Evolutionary conservation across 2,329 filamentous ascomycete species (phyloP), one percentile per base, ranked within the genome.

Genomic region (Fusarium nanum): DNA sequence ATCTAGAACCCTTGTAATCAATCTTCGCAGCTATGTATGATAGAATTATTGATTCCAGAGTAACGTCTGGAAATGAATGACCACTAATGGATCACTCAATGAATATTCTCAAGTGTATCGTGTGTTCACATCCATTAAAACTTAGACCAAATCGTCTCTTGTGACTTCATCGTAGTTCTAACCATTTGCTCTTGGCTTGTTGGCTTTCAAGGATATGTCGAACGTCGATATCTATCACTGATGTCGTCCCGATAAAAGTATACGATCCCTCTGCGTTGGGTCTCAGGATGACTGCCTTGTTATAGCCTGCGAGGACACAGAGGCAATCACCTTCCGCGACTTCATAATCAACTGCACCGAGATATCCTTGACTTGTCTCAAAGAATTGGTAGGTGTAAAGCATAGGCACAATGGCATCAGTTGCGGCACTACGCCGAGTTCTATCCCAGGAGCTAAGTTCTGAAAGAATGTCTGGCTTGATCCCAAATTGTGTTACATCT

Each of bases 1-100:
- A 75, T 72, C 67, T 76, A 76, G 59, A 67, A 76, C 73, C 72
- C 73, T 76, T 76, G 70, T 76, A 76, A 76, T 76, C 71, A 74
- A 71, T 71, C 57, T 75, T 76, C 71, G 74, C 67, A 66, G 65
- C 57, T 75, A 70, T 73, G 74, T 76, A 76, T 75, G 73, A 76
- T 76, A 76, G 69, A 73, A 71, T 60, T 64, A 56, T 68, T 65
- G 32, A 64, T 66, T 58, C 57, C 56, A 61, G 63, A 52, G 49
- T 54, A 37, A 22, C 59, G 28, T 56, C 60, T 60, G 50, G 46
- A 46, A 49, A 63, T 62, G 56, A 67, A 69, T 70, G 56, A 72
- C 65, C 62, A 73, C 69, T 72, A 54, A 57, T 68, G 68, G 52
- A 71, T 46, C 57, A 65, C 44, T 28, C 22, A 30, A 40, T 47